Evolutionary conservation across 176 grass and related monocot species (phyloP), one percentile per base, ranked within the genome.

Genomic region (Oryza brachyantha): DNA sequence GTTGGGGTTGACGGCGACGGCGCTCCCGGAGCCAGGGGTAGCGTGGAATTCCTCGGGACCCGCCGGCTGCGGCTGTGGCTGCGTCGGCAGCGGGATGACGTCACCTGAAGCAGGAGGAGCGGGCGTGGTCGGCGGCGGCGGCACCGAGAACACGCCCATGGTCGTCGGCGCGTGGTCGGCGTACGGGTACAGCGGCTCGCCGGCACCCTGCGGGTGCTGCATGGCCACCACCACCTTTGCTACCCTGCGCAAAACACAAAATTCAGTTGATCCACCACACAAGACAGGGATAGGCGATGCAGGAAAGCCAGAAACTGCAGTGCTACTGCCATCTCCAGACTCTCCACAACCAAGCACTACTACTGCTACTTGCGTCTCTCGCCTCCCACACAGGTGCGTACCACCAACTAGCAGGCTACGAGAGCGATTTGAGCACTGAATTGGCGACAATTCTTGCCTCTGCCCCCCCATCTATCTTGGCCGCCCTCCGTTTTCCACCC

Each of bases 391-490:
- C 61, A 46, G 21, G 35, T 80, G 61, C 46, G 50, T 41, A 58
- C 73, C 29, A 64, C 21, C 62, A 64, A 73, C 74, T 80, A 57
- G 73, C 41, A 65, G 79, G 64, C 68, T 68, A 79, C 37, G n/a
- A 76, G 54, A 87, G 54, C 61, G 79, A 57, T 68, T 82, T 55
- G 59, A 63, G 84, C 71, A 55, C 84, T 61, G 70, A 83, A 86
- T 86, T 93, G 81, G 73, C 80, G 86, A 79, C 67, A 90, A 90
- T 87, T 90, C 81, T 85, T 68, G 72, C 85, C 80, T 91, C 63
- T 27, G 52, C 81, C 19, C 81, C 19, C 69, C 31, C 75, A 42
- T 84, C 86, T 75, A 68, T 79, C 74, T 69, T 62, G 60, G 48
- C 27, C 73, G 26, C 76, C 28, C 31, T n/a, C n/a, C n/a, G n/a